Evolutionary conservation across 352 stramenopile genomes (phyloP).

Genomic region (Peronospora farinosa): DNA sequence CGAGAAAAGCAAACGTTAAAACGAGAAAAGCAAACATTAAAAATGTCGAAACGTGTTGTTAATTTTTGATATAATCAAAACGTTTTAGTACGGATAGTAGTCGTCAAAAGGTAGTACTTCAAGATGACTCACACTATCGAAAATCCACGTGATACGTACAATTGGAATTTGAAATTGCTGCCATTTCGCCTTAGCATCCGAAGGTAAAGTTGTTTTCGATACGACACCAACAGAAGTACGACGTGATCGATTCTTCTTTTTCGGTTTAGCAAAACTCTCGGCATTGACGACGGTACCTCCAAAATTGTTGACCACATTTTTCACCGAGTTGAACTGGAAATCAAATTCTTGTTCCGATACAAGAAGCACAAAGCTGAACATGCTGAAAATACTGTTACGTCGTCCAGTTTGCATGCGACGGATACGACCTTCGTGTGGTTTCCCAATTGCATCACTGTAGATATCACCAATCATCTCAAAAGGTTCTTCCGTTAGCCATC

Average conservation of each 20-base stretch:
- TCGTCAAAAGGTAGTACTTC: slow-evolving; percentile 79
- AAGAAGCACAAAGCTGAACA: slow-evolving; percentile 72
- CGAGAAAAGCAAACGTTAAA: slow-evolving; percentile 12
- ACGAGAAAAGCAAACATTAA: slow-evolving; percentile 7
- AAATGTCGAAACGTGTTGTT: neutral
- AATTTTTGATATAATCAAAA: neutral
- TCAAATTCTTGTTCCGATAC: slow-evolving; percentile 64
- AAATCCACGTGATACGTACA: slow-evolving; percentile 82
- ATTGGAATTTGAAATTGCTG: slow-evolving; percentile 72
- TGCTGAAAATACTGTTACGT: slow-evolving; percentile 71
- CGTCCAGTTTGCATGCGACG: slow-evolving; percentile 38
- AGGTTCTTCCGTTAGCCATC: slow-evolving; percentile 61
- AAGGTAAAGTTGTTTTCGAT: slow-evolving; percentile 54
- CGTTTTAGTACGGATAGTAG: slow-evolving; percentile 74
- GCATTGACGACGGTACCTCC: slow-evolving; percentile 43
- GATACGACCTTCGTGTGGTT: slow-evolving; percentile 60
- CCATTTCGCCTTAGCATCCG: slow-evolving; percentile 51
- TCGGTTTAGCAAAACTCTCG: slow-evolving; percentile 23
- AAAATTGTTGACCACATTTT: slow-evolving; percentile 59
- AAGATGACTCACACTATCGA: slow-evolving; percentile 83
- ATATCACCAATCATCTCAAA: slow-evolving; percentile 81
- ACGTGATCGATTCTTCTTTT: slow-evolving; percentile 16
- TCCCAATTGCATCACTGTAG: slow-evolving; percentile 63
- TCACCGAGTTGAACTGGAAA: slow-evolving; percentile 62
- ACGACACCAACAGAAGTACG: slow-evolving; percentile 64